phyloP scores from a whole-genome alignment of 1,284 basidiomycete genomes.

The Leccinum pachyderme region DNA sequence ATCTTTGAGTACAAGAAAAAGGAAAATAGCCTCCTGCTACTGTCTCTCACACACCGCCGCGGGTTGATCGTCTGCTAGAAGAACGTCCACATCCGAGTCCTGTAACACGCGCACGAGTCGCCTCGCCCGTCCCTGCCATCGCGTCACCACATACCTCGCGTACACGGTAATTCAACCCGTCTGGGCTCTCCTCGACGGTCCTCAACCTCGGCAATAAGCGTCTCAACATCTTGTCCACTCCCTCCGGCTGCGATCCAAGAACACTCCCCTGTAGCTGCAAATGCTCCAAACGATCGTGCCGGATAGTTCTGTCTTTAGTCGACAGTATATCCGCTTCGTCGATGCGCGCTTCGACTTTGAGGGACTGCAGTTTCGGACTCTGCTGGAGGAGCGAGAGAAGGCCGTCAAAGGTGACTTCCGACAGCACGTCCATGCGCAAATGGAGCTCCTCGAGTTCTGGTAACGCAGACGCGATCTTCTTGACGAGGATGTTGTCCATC shows the following conservation, averaged over 20 bases:
- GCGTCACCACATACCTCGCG: constrained; percentile 7
- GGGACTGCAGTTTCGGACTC: constrained; percentile 17
- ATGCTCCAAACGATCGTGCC: constrained; percentile 14
- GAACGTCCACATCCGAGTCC: background rate
- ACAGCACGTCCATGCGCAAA: constrained; percentile 1
- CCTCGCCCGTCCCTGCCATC: background rate
- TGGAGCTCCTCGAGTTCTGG: constrained; percentile 22
- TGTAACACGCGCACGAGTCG: background rate
- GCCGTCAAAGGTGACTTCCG: constrained; percentile 21
- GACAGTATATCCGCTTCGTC: constrained; percentile 16
- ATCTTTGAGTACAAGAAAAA: background rate
- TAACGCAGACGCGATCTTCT: constrained; percentile 14
- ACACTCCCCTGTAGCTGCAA: constrained; percentile 18
- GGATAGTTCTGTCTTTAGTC: constrained; percentile 15
- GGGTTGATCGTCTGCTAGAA: constrained; percentile 13
- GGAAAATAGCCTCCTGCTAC: background rate
- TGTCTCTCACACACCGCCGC: background rate
- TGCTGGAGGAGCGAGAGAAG: constrained; percentile 17
- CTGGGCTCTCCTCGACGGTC: constrained; percentile 21
- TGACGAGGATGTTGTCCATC: constrained; percentile 18
- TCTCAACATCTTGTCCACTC: constrained; percentile 21
- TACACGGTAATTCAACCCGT: constrained; percentile 14
- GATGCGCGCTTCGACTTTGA: constrained; percentile 8
- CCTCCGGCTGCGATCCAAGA: constrained; percentile 13
- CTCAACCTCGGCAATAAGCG: constrained; percentile 20